A percentile compares a stretch with the other conserved stretches of the same genome.
phyloP scores from a whole-genome alignment of 1,284 basidiomycete species.

The Rhodotorula sp. region DNA sequence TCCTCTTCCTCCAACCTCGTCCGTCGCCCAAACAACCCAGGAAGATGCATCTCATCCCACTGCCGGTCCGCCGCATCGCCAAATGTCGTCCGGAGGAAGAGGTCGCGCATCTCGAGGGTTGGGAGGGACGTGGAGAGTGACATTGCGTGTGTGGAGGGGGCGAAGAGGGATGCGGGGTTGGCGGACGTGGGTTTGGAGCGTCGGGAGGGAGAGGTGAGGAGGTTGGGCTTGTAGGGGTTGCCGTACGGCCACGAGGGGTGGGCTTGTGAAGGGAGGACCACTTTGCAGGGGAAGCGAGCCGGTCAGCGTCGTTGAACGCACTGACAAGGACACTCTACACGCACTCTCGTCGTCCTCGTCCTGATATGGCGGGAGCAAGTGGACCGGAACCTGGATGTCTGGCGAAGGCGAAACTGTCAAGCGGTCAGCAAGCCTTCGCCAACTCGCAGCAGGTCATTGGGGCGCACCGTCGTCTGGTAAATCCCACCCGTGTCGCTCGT shows the following conservation, averaged over 20 bases:
- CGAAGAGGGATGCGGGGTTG: slow-evolving; percentile 1
- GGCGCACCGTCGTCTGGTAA: slow-evolving; percentile 36
- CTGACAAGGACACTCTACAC: not conserved
- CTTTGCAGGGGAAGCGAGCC: slow-evolving; percentile 12
- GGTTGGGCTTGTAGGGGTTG: slow-evolving; percentile 41
- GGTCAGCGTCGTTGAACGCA: not conserved
- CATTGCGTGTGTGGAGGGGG: slow-evolving; percentile 8
- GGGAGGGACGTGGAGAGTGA: slow-evolving; percentile 35
- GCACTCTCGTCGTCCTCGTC: slow-evolving; percentile 45
- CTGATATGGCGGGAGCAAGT: slow-evolving; percentile 43
- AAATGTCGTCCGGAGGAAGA: slow-evolving; percentile 26
- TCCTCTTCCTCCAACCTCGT: slow-evolving; percentile 12
- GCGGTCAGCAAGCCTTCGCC: not conserved
- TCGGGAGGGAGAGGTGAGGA: slow-evolving; percentile 8
- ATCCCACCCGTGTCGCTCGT: slow-evolving; percentile 27
- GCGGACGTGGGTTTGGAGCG: not conserved
- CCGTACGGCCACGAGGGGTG: slow-evolving; percentile 46
- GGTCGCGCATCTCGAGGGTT: slow-evolving; percentile 26
- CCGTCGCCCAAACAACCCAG: slow-evolving; percentile 15
- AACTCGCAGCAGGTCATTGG: too few species aligned
- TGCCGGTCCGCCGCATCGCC: slow-evolving; percentile 24
- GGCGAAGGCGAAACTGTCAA: not conserved
- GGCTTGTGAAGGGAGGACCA: slow-evolving; percentile 41
- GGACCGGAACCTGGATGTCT: slow-evolving; percentile 43
- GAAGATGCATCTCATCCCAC: slow-evolving; percentile 31